Base-by-base conservation (phyloP, 179 eudicot genomes). In the Silene noctiflora region DNA sequence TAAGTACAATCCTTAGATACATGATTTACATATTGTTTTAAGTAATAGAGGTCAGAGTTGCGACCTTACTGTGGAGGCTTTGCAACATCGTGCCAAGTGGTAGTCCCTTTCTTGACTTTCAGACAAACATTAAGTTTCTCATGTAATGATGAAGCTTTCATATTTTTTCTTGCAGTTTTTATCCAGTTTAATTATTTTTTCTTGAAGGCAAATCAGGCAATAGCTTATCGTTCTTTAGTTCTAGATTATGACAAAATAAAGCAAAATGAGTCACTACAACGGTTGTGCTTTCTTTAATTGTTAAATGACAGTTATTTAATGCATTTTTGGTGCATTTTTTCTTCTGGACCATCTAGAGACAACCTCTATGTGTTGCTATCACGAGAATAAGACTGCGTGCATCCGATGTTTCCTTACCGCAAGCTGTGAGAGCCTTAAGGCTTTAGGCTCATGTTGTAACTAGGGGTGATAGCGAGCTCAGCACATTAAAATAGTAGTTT, bases 141-240 rank as follows among this genome's bases (percentile, higher is more conserved):
- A 33, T 66, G 44, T n/a, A 33, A 66, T 31, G 33, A 66, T 21
- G 44, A 6, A 4, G 22, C n/a, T 4, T 0, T 9, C 13, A 16
- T 59, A 68, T 73, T 77, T 33, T 42, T 77, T 13, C 12, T 24
- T 74, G 20, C 72, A 6, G n/a, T 65, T 79, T 17, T 71, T 63
- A 64, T 42, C 9, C 44, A 33, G 72, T 64, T 39, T 7, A 39
- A 7, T 39, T 39, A 39, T 7, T 39, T 39, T 39, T 70, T 21
- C 55, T 59, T 7, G 46, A 11, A 39, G 46, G 10, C 29, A 27
- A 27, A 27, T 27, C 29, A 27, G 29, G 29, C 11, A 39, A 39
- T 39, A 39, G 3, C 60, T 59, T 4, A 39, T 39, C 11, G 11
- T 39, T 39, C 46, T 8, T 39, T 39, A 4, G 46, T 39, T 39